Evolutionary conservation across 2,329 filamentous ascomycete species (phyloP).

Genomic region (Whalleya microplaca): DNA sequence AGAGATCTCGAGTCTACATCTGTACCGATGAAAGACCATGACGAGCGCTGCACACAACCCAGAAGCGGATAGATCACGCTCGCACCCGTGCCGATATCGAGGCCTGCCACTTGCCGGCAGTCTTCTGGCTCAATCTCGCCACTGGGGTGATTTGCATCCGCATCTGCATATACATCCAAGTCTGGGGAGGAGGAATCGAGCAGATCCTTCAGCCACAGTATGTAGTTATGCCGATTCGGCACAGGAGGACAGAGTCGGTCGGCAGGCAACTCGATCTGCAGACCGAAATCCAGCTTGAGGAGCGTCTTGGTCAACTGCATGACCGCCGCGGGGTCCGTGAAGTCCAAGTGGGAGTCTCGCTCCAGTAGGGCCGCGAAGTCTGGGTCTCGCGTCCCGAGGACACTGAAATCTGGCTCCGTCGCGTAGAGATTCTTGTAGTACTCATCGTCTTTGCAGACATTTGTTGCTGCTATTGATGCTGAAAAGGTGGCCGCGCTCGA

Average conservation of each 20-base stretch:
- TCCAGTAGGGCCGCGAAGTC: slow-evolving; percentile 35
- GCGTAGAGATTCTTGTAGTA: slow-evolving; percentile 33
- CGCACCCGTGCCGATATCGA: slow-evolving; percentile 90
- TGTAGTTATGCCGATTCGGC: slow-evolving; percentile 79
- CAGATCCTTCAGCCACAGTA: slow-evolving; percentile 84
- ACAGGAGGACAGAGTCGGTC: slow-evolving; percentile 88
- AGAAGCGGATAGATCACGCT: slow-evolving; percentile 91
- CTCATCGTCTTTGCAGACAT: slow-evolving; percentile 18
- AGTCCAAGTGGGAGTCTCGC: slow-evolving; percentile 65
- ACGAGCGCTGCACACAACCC: slow-evolving; percentile 66
- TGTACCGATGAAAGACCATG: slow-evolving; percentile 76
- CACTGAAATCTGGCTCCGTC: slow-evolving; percentile 30
- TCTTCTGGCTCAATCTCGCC: not conserved
- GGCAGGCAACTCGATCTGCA: slow-evolving; percentile 71
- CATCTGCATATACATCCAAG: slow-evolving; percentile 43
- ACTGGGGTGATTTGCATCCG: slow-evolving; percentile 32
- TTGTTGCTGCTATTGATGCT: not conserved
- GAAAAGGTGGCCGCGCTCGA: no score
- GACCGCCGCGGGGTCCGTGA: slow-evolving; percentile 75
- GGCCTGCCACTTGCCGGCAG: slow-evolving; percentile 61
- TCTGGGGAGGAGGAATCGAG: slow-evolving; percentile 69
- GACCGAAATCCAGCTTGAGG: slow-evolving; percentile 73
- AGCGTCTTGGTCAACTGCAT: slow-evolving; percentile 82
- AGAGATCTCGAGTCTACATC: slow-evolving; percentile 79
- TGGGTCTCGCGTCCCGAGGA: slow-evolving; percentile 29